These are phyloP conservation scores for Auricularia sp. DNA, from an alignment of 768 basidiomycete genomes.

Conservation along the genomic window DNA sequence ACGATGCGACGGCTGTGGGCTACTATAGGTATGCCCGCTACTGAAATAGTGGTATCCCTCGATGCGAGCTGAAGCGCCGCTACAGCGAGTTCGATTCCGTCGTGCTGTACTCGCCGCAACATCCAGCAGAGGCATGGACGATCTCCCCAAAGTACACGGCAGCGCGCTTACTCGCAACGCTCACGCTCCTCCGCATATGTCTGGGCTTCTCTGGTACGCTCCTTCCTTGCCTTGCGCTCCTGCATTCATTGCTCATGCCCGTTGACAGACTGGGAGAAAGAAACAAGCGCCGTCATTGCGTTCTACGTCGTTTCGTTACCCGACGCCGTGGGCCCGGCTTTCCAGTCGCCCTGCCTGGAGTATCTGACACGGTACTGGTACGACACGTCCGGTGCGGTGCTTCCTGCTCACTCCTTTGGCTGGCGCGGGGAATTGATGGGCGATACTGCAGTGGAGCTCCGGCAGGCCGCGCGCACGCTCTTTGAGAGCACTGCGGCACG, in stretches of 20 bases:
- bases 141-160: conserved; percentile 64
- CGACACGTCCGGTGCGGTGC: conserved; percentile 51
- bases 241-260: not conserved
- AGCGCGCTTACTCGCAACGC: conserved; percentile 53
- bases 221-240: not conserved
- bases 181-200: conserved; percentile 58
- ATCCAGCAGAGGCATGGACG: conserved; percentile 50
- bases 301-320: conserved; percentile 73
- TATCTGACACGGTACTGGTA: conserved; percentile 71
- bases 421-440: not conserved
- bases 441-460: conserved; percentile 48
- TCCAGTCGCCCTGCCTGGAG: conserved; percentile 58
- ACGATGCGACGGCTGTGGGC: conserved; percentile 33
- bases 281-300: conserved; percentile 61
- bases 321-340: conserved; percentile 46
- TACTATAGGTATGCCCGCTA: conserved; percentile 32
- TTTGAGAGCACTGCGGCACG: conserved; percentile 67
- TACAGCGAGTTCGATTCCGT: not conserved
- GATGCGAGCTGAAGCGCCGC: not conserved
- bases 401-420: not conserved
- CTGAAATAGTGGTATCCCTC: not conserved
- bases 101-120: conserved; percentile 26
- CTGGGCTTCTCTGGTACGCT: conserved; percentile 59
- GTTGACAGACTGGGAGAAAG: conserved; percentile 50
- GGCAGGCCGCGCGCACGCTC: conserved; percentile 63